Conservation (phyloP, 441 rosid species). For the Pelargonium cotyledonis region DNA sequence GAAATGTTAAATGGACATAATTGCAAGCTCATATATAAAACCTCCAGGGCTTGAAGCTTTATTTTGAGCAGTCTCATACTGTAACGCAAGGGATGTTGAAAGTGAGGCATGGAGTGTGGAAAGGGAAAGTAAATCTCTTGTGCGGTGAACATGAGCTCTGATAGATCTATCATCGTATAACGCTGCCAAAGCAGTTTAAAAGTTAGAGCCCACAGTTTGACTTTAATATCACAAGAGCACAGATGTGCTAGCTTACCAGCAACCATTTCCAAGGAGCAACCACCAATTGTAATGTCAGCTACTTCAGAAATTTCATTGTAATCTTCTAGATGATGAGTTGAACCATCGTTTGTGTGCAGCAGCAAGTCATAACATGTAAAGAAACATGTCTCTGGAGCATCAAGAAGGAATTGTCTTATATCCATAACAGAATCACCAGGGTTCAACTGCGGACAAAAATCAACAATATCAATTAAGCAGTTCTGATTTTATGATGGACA, state of each 20-base stretch:
- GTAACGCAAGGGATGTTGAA: slow-evolving; percentile 90
- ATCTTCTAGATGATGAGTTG: slow-evolving; percentile 78
- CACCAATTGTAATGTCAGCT: slow-evolving; percentile 82
- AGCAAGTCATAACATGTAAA: slow-evolving; percentile 86
- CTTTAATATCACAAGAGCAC: slow-evolving; percentile 10
- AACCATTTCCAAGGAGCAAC: slow-evolving; percentile 96
- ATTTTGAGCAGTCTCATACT: slow-evolving; percentile 58
- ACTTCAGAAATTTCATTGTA: slow-evolving; percentile 96
- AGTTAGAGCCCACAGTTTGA: slow-evolving; percentile 21
- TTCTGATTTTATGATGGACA: background rate
- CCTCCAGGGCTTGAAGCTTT: slow-evolving; percentile 59
- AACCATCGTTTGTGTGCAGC: slow-evolving; percentile 72
- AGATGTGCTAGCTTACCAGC: slow-evolving; percentile 38
- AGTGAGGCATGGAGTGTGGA: slow-evolving; percentile 82
- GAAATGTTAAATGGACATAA: background rate
- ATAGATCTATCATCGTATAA: slow-evolving; percentile 92
- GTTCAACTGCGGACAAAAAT: slow-evolving; percentile 54
- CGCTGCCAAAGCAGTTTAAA: slow-evolving; percentile 44
- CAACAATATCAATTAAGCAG: background rate
- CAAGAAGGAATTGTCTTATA: slow-evolving; percentile 92
- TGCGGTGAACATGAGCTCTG: slow-evolving; percentile 91
- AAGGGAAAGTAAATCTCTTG: slow-evolving; percentile 86
- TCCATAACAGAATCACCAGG: slow-evolving; percentile 99
- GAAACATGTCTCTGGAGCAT: slow-evolving; percentile 95
- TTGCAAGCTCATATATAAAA: slow-evolving; percentile 24